A percentile compares a stretch with the other conserved stretches of the same genome.
Conservation (phyloP, 176 grass and related monocot genomes). For the Panicum miliaceum region DNA sequence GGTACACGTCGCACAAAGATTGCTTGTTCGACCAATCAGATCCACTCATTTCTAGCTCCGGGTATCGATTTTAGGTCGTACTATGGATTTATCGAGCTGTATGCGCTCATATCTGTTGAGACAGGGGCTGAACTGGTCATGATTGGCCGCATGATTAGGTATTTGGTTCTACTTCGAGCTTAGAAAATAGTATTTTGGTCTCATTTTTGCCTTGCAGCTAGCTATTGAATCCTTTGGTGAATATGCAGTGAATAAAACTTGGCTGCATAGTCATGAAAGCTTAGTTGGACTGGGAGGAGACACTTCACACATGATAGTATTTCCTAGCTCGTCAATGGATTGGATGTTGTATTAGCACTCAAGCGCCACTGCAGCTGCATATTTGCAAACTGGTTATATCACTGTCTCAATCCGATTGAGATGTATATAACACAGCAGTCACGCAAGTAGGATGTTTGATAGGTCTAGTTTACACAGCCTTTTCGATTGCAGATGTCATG, state of each 20-base stretch:
- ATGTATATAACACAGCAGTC: neutral
- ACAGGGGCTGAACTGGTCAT: neutral
- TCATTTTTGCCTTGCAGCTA: neutral
- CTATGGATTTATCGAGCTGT: neutral
- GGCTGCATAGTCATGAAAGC: neutral
- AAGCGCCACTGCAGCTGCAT: neutral
- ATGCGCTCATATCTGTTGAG: neutral
- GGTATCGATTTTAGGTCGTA: neutral
- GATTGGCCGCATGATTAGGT: neutral
- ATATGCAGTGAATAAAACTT: too few relatives aligned
- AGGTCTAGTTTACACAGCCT: rapidly evolving
- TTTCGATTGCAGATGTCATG: too few relatives aligned
- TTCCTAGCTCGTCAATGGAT: neutral
- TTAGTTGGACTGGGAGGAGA: neutral
- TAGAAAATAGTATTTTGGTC: neutral
- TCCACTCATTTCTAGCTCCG: constrained; percentile 18
- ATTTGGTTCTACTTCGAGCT: too few relatives aligned
- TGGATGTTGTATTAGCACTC: neutral
- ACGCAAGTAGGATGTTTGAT: neutral
- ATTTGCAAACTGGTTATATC: neutral
- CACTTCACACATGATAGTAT: neutral
- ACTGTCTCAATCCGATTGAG: neutral
- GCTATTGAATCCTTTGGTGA: neutral
- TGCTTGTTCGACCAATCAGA: neutral
- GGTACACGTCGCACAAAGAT: constrained; percentile 23